Percentiles rank a stretch among this genome's conserved stretches.
phyloP scores from a whole-genome alignment of 2,329 filamentous ascomycete genomes.

The Emydomyces testavorans region DNA sequence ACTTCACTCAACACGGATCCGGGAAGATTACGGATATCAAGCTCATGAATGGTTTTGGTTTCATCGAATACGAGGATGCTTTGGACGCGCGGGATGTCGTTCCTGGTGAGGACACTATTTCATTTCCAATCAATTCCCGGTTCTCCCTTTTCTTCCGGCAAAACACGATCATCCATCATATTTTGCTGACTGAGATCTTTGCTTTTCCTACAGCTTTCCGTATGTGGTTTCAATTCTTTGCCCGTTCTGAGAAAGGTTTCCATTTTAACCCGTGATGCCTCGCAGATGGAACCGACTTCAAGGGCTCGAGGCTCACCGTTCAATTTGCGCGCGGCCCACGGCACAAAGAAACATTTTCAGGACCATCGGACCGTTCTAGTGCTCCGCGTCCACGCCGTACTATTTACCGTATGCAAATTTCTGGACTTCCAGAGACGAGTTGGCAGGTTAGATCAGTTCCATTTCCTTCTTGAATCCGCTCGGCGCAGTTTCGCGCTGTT shows the following conservation, averaged over 20 bases:
- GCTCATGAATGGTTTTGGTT: constrained; percentile 99
- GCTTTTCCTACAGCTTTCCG: constrained; percentile 40
- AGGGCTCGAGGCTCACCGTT: constrained; percentile 93
- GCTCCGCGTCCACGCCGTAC: constrained; percentile 81
- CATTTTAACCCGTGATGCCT: constrained; percentile 24
- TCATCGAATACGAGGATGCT: constrained; percentile 97
- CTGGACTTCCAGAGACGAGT: constrained; percentile 97
- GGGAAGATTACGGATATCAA: constrained; percentile 98
- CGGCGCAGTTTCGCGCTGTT: constrained; percentile 11
- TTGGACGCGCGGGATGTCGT: constrained; percentile 98
- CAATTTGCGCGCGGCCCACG: constrained; percentile 91
- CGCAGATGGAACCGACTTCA: constrained; percentile 89
- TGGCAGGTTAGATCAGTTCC: constrained; percentile 80
- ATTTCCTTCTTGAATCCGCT: constrained; percentile 24
- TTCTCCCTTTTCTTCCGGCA: constrained; percentile 3
- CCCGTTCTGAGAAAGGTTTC: constrained; percentile 31
- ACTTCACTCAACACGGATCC: constrained; percentile 91
- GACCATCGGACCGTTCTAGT: constrained; percentile 49
- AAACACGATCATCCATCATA: constrained; percentile 1
- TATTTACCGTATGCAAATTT: constrained; percentile 91
- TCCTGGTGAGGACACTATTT: constrained; percentile 57
- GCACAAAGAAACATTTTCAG: constrained; percentile 53
- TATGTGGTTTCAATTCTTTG: constrained; percentile 28
- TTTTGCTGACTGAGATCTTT: constrained; percentile 1
- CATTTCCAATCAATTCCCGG: constrained; percentile 14